A percentile compares a stretch with the other conserved stretches of the same genome.
These are phyloP conservation scores for Quercus glauca DNA, from an alignment of 306 rosid genomes.

Conservation along the genomic window DNA sequence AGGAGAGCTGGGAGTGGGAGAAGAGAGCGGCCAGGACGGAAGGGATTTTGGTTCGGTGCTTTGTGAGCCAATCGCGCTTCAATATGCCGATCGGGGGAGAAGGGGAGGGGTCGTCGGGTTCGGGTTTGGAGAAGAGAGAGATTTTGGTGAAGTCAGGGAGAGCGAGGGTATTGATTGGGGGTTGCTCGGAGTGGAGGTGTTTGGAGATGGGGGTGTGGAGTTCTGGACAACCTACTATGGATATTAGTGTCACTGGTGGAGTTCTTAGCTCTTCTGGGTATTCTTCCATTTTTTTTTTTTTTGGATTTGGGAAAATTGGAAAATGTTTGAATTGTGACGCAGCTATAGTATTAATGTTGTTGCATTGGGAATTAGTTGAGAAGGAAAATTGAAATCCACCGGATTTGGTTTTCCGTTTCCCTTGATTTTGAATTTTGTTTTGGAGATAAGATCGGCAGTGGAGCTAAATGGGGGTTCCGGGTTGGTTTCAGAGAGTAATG, in stretches of 20 bases:
- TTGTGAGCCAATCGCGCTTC: slow-evolving; percentile 77
- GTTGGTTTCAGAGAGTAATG: too few species aligned
- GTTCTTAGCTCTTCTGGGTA: slow-evolving; percentile 90
- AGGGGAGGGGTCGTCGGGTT: slow-evolving; percentile 9
- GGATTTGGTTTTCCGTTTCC: too few species aligned
- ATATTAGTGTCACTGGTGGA: slow-evolving; percentile 74
- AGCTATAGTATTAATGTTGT: too few species aligned
- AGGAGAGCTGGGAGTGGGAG: slow-evolving; percentile 55
- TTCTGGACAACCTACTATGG: slow-evolving; percentile 77
- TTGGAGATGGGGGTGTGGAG: slow-evolving; percentile 58
- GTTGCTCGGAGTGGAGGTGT: slow-evolving; percentile 62
- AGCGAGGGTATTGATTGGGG: slow-evolving; percentile 91
- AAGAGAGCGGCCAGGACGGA: slow-evolving; percentile 67
- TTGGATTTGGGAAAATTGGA: background rate
- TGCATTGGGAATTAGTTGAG: too few species aligned
- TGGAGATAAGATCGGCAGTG: too few species aligned
- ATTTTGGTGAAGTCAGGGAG: slow-evolving; percentile 73
- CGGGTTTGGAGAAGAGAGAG: slow-evolving; percentile 44
- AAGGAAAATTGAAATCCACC: too few species aligned
- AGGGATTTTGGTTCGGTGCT: slow-evolving; percentile 86
- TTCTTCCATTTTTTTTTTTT: slow-evolving; percentile 52
- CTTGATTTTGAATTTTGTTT: too few species aligned
- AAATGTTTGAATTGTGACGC: background rate
- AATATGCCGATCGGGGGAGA: slow-evolving; percentile 44
- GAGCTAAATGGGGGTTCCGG: too few species aligned